Evolutionary conservation across 2,329 filamentous ascomycete species (phyloP).

Genomic region (Endocalyx cinctus): DNA sequence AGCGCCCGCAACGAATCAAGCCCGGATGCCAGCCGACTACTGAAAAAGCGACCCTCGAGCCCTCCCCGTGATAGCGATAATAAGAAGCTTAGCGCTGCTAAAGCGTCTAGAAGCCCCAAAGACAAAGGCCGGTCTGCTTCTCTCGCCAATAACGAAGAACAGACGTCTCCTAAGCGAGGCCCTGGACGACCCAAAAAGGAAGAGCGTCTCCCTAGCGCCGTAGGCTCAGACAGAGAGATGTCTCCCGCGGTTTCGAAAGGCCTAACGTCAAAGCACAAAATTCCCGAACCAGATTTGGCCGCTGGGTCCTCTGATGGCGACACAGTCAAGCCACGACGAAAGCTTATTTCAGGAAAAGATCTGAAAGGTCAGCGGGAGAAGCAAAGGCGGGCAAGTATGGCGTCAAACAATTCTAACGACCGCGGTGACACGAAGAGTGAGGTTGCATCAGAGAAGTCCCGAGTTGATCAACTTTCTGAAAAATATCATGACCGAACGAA

Average conservation of each 20-base stretch:
- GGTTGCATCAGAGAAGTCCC: slow-evolving; percentile 43
- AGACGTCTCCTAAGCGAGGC: slow-evolving; percentile 44
- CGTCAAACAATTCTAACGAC: slow-evolving; percentile 51
- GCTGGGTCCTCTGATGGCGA: slow-evolving; percentile 53
- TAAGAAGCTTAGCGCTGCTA: slow-evolving; percentile 33
- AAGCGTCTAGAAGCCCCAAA: slow-evolving; percentile 38
- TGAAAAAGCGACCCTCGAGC: slow-evolving; percentile 45
- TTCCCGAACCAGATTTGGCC: slow-evolving; percentile 49
- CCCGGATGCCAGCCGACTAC: slow-evolving; percentile 35
- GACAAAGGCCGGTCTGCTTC: slow-evolving; percentile 46
- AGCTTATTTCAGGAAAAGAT: slow-evolving; percentile 60
- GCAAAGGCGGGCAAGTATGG: slow-evolving; percentile 54
- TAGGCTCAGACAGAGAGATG: slow-evolving; percentile 48
- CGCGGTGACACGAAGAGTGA: slow-evolving; percentile 46
- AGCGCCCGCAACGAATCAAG: slow-evolving; percentile 38
- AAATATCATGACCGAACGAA: slow-evolving; percentile 58
- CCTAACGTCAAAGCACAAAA: slow-evolving; percentile 43
- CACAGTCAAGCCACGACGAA: slow-evolving; percentile 54
- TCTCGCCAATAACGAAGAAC: slow-evolving; percentile 42
- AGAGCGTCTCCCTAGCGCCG: slow-evolving; percentile 41
- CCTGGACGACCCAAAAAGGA: slow-evolving; percentile 53
- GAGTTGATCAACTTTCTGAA: slow-evolving; percentile 40
- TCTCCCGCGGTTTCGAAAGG: slow-evolving; percentile 45
- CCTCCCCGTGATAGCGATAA: slow-evolving; percentile 41
- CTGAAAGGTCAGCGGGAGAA: slow-evolving; percentile 55